These are phyloP conservation scores for Polygonum maritimum DNA, from an alignment of 148 eudicot genomes.

Conservation along the genomic window DNA sequence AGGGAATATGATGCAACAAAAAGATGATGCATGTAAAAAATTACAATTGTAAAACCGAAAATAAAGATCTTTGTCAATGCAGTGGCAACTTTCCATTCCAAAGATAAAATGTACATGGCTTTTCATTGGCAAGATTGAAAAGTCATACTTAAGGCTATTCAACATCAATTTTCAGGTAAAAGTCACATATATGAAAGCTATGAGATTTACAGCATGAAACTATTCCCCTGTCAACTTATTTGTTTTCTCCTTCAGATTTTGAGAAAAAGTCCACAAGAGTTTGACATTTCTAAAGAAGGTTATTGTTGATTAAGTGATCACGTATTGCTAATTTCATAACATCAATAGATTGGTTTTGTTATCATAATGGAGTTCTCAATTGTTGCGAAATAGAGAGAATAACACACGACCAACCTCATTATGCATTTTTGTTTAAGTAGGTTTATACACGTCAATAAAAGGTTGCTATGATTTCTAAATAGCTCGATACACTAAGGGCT, in stretches of 20 bases:
- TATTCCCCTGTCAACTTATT: neutral
- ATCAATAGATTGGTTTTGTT: neutral
- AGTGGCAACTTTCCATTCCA: neutral
- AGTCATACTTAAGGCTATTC: neutral
- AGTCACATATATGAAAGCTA: neutral
- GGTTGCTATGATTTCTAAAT: neutral
- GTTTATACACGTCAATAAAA: neutral
- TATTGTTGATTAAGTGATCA: neutral
- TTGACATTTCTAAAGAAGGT: neutral
- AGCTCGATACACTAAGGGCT: neutral
- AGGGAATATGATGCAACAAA: neutral
- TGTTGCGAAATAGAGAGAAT: neutral
- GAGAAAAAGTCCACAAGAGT: neutral
- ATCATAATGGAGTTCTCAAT: neutral
- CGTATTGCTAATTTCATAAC: neutral
- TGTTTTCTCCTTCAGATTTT: neutral
- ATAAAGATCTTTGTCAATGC: neutral
- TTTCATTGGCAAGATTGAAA: neutral
- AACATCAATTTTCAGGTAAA: neutral
- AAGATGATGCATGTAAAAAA: neutral
- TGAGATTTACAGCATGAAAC: neutral
- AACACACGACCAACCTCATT: neutral
- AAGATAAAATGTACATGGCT: neutral
- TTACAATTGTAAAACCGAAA: neutral
- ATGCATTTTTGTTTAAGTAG: neutral